A percentile compares a stretch with the other conserved stretches of the same genome.
Conservation (phyloP, 176 grass and related monocot genomes). For the Tillandsia leiboldiana region DNA sequence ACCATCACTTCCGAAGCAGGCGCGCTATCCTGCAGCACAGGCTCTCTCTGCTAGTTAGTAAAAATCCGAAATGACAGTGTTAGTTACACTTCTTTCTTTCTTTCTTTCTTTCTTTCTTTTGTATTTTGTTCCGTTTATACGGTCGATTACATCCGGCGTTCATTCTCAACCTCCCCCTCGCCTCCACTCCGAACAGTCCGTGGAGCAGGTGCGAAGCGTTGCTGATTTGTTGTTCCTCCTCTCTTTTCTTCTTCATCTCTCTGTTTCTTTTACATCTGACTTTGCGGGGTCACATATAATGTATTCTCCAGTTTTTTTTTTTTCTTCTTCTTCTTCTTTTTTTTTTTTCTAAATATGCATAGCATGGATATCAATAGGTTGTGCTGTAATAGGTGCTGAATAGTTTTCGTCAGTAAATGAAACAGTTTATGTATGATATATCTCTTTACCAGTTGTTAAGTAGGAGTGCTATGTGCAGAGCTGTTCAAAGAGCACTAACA, state of each 20-base stretch:
- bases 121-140: too few relatives aligned
- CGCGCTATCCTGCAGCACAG: conserved; percentile 4
- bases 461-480: too few relatives aligned
- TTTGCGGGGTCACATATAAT: neutral
- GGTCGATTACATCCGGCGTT: neutral
- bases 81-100: neutral
- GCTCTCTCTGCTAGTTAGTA: neutral
- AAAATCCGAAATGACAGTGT: neutral
- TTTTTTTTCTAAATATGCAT: neutral
- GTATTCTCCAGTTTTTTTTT: neutral
- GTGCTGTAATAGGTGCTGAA: neutral
- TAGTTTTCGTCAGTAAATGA: neutral
- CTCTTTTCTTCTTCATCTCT: neutral
- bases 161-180: conserved; percentile 18
- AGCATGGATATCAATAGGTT: neutral
- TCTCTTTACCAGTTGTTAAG: too few relatives aligned
- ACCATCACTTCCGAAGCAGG: conserved; percentile 12
- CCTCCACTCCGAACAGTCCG: neutral
- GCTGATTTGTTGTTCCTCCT: neutral
- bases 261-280: neutral
- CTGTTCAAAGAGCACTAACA: too few relatives aligned
- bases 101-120: neutral
- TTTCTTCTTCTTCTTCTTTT: too few relatives aligned
- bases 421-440: neutral
- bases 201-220: conserved; percentile 20